phyloP scores from a whole-genome alignment of 441 rosid genomes.

The Daphne laureola region DNA sequence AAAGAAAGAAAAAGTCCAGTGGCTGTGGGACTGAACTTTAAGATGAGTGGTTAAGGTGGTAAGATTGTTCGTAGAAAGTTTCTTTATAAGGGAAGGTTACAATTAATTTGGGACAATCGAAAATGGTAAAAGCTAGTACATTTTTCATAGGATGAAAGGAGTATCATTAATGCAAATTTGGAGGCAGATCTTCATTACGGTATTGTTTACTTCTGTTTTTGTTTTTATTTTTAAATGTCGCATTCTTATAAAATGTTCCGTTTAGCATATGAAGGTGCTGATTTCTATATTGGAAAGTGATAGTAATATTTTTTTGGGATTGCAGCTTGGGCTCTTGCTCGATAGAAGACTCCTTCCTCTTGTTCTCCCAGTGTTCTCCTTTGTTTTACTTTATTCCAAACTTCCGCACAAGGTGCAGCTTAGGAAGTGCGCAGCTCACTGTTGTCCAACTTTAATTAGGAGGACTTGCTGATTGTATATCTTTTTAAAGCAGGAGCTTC shows the following conservation, averaged over 20 bases:
- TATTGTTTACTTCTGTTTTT: conserved; percentile 1
- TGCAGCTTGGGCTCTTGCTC: conserved; percentile 75
- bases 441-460: neutral
- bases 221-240: neutral
- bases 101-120: too few relatives aligned
- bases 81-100: too few relatives aligned
- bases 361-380: conserved; percentile 60
- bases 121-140: too few relatives aligned
- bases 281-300: neutral
- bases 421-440: neutral
- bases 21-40: too few relatives aligned
- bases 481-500: conserved; percentile 67
- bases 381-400: conserved; percentile 83
- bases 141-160: too few relatives aligned
- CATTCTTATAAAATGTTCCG: too few relatives aligned
- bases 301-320: conserved; percentile 1
- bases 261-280: too few relatives aligned
- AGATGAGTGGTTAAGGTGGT: too few relatives aligned
- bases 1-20: too few relatives aligned
- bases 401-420: conserved; percentile 91
- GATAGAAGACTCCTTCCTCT: conserved; percentile 67
- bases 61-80: too few relatives aligned
- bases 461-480: conserved; percentile 3
- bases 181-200: neutral
- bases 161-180: too few relatives aligned